Conservation (phyloP, 2,329 filamentous ascomycete genomes). For the Cercospora sojina region DNA sequence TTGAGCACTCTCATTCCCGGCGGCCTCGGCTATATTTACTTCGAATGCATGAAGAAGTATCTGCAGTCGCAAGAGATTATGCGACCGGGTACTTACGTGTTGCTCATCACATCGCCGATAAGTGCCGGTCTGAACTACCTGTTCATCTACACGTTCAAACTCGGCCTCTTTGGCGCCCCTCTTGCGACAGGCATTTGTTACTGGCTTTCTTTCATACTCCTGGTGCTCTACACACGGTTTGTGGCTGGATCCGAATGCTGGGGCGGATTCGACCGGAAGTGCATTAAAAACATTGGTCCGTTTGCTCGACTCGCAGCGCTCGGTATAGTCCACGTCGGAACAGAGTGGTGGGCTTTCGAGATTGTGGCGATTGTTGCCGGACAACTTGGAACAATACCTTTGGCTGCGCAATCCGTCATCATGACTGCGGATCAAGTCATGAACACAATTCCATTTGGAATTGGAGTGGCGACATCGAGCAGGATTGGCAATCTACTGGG, state of each 20-base stretch:
- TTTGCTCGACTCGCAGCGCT: conserved; percentile 74
- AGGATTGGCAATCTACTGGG: conserved; percentile 80
- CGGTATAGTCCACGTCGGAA: conserved; percentile 76
- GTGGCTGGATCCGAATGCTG: conserved; percentile 73
- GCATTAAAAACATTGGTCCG: conserved; percentile 64
- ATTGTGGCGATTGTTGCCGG: conserved; percentile 83
- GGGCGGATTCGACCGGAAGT: conserved; percentile 66
- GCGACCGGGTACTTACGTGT: conserved; percentile 62
- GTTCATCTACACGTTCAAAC: conserved; percentile 68
- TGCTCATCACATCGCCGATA: conserved; percentile 60
- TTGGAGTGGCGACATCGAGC: conserved; percentile 76
- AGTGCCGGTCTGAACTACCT: conserved; percentile 61
- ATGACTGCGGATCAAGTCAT: conserved; percentile 51
- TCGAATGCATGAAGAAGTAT: conserved; percentile 70
- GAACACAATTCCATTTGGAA: conserved; percentile 81
- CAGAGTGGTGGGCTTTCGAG: conserved; percentile 94
- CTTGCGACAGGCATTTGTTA: conserved; percentile 81
- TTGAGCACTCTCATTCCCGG: conserved; percentile 73
- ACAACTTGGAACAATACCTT: conserved; percentile 70
- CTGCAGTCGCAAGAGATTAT: conserved; percentile 63
- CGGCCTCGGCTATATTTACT: conserved; percentile 82
- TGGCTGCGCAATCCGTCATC: conserved; percentile 83
- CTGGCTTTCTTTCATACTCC: conserved; percentile 76
- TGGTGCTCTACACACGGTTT: conserved; percentile 71
- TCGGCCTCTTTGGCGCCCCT: conserved; percentile 76